Percentiles rank a stretch among this genome's conserved stretches.
Conservation (phyloP, 441 rosid species). For the Adansonia rubrostipa region DNA sequence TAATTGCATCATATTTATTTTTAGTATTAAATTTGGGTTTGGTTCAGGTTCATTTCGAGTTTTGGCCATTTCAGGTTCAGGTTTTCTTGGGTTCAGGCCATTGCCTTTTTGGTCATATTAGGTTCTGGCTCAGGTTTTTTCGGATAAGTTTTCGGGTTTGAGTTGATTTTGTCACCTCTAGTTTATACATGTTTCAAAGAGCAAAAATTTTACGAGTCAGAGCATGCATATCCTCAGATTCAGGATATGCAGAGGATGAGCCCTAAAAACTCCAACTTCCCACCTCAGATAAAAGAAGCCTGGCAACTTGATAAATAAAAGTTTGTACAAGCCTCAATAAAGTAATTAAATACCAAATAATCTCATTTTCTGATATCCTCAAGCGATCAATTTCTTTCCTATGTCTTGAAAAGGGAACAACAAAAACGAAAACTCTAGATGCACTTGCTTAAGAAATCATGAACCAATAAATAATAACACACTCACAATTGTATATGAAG, state of each 20-base stretch:
- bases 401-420: not conserved
- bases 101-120: no score
- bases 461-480: not conserved
- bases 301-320: not conserved
- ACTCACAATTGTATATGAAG: slow-evolving; percentile 15
- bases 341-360: not conserved
- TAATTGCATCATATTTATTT: no score
- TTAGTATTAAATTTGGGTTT: no score
- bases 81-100: no score
- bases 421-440: not conserved
- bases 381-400: slow-evolving; percentile 7
- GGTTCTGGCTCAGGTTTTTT: no score
- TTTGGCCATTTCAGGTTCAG: no score
- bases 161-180: no score
- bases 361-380: not conserved
- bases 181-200: slow-evolving; percentile 5
- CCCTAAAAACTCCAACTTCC: slow-evolving; percentile 4
- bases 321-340: slow-evolving; percentile 16
- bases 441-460: slow-evolving; percentile 7
- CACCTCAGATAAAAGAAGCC: not conserved
- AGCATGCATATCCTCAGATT: not conserved
- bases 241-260: not conserved
- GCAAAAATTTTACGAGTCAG: slow-evolving; percentile 1
- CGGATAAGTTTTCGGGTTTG: no score
- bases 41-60: no score